phyloP scores from a whole-genome alignment of 805 yeast genomes.

The Pichia eremophila region DNA sequence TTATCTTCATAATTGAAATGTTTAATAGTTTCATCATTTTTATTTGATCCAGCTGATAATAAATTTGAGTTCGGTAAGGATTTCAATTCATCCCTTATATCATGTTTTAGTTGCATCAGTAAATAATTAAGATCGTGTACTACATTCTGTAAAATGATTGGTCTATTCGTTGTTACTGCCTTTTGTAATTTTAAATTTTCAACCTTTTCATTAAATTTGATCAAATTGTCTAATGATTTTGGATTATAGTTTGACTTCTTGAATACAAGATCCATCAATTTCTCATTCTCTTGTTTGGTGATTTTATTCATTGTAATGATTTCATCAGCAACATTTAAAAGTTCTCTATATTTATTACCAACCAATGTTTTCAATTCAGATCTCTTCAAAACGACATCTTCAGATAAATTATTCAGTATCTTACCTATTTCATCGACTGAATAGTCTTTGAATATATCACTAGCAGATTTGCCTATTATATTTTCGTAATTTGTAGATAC shows the following conservation, averaged over 20 bases:
- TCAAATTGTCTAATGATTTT: constrained; percentile 15
- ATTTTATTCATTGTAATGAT: constrained; percentile 27
- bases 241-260: constrained; percentile 21
- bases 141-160: constrained; percentile 16
- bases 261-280: constrained; percentile 22
- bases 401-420: constrained; percentile 14
- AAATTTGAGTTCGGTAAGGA: background rate
- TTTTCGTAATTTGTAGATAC: background rate
- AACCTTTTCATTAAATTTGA: constrained; percentile 11
- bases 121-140: constrained; percentile 20
- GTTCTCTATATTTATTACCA: constrained; percentile 28
- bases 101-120: constrained; percentile 11
- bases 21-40: background rate
- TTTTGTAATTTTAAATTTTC: constrained; percentile 2
- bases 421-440: constrained; percentile 22
- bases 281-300: constrained; percentile 17
- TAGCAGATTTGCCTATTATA: constrained; percentile 8
- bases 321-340: constrained; percentile 29
- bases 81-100: background rate
- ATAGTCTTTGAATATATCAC: constrained; percentile 21
- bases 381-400: constrained; percentile 16
- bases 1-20: constrained; percentile 3
- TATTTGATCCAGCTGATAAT: background rate
- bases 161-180: constrained; percentile 12
- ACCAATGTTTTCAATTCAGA: constrained; percentile 24